These are phyloP conservation scores for Diutina neorugosa DNA, from an alignment of 1,139 yeast genomes.

Conservation along the genomic window DNA sequence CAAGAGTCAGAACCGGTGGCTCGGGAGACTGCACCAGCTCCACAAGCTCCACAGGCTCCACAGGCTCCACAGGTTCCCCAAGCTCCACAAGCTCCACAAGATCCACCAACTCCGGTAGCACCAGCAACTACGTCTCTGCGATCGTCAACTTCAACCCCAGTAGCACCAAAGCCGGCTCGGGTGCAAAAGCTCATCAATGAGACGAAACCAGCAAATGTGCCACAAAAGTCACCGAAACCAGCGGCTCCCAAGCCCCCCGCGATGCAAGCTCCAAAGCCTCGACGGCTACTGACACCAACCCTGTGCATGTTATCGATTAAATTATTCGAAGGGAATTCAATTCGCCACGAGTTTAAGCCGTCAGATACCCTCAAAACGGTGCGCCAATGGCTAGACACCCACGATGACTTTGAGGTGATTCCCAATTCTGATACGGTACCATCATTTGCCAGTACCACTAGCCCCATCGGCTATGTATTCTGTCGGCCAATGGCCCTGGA, in stretches of 20 bases:
- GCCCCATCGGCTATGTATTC: background rate
- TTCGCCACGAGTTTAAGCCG: background rate
- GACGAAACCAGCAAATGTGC: background rate
- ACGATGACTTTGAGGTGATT: background rate
- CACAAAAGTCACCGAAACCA: background rate
- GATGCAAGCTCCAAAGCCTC: background rate
- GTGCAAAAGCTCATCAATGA: slow-evolving; percentile 1
- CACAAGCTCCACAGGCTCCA: background rate
- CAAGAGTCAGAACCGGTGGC: background rate
- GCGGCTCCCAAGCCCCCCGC: too few relatives aligned
- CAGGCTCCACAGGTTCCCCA: background rate
- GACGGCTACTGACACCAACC: background rate
- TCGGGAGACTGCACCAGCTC: background rate
- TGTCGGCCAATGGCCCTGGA: background rate
- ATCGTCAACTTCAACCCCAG: background rate
- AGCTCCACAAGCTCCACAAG: background rate
- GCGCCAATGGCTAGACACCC: slow-evolving; percentile 1
- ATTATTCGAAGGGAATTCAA: background rate
- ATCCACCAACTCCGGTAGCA: background rate
- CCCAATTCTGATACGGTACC: slow-evolving; percentile 2
- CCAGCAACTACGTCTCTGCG: background rate
- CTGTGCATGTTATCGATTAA: background rate
- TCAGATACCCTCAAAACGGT: background rate
- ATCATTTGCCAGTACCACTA: background rate
- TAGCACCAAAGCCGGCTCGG: background rate